Evolutionary conservation across 2,329 filamentous ascomycete species (phyloP), one percentile per base, ranked within the genome.

Genomic region (Aspergillus sp.): DNA sequence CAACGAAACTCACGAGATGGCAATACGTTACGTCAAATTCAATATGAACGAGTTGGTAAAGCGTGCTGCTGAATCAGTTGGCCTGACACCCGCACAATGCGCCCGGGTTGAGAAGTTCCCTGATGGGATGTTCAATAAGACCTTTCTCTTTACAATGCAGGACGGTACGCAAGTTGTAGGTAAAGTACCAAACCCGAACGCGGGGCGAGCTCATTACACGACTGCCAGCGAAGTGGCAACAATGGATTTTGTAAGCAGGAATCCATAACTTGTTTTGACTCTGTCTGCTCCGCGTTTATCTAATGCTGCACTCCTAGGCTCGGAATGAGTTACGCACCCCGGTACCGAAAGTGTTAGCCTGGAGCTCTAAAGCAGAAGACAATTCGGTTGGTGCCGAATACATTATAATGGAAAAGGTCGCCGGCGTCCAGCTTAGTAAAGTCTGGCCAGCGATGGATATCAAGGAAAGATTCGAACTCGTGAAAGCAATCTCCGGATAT

Each of bases 361-460:
- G 61, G 62, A 59, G 53, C 15, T 63, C 55, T 2, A 44, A 43
- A 39, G 50, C 56, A 42, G n/a, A 32, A 5, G 20, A 53, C 1
- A 58, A 45, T 15, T 26, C 52, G 4, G 50, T 61, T 45, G 53
- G 56, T 3, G 36, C 60, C 3, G 56, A 61, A 42, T 61, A 59
- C 15, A 59, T 59, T 5, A 52, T 58, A 12, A 66, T 63, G 55
- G 61, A 62, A 30, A 64, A 58, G 56, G 63, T 61, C 5, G 22
- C 39, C n/a, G 71, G 72, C 3, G 59, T 71, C 3, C 66, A 66
- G 39, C 63, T 74, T 38, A 62, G 63, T 58, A 39, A 62, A 2
- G 45, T 73, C 13, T 76, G 72, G 73, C 51, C 61, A 13, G 55
- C 26, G 6, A 64, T 76, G 62, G 48, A 58, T 32, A 62, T 71